phyloP scores from a whole-genome alignment of 2,329 filamentous ascomycete species.

The Nemania diffusa region DNA sequence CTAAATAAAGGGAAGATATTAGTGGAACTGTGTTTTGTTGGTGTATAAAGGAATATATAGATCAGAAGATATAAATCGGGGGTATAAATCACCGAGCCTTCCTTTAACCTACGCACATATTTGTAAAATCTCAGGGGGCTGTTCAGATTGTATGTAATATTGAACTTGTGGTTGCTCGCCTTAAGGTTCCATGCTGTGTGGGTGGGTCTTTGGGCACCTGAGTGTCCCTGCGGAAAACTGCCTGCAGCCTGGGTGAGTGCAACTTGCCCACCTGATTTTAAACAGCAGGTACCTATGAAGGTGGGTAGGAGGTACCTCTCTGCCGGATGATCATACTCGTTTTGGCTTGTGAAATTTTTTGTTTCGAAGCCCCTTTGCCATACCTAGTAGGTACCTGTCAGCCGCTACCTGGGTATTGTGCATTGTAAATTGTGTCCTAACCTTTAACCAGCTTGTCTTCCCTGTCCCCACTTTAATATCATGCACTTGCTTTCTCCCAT shows the following conservation, averaged over 20 bases:
- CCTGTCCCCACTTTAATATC: slow-evolving; percentile 23
- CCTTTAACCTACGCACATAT: background rate
- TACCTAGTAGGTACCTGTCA: slow-evolving; percentile 12
- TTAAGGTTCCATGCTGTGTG: background rate
- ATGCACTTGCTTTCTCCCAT: slow-evolving; percentile 18
- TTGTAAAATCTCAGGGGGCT: background rate
- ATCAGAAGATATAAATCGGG: too few species aligned
- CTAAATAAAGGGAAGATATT: too few species aligned
- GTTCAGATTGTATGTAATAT: background rate
- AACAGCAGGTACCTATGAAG: background rate
- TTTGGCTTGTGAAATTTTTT: slow-evolving; percentile 28
- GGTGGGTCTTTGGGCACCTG: slow-evolving; percentile 26
- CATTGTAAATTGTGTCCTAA: background rate
- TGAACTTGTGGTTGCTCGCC: background rate
- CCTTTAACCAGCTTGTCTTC: slow-evolving; percentile 4
- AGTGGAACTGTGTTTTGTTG: too few species aligned
- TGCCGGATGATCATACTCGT: background rate
- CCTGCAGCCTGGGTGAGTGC: too few species aligned
- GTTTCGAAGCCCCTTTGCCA: background rate
- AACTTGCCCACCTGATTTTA: background rate
- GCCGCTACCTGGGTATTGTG: slow-evolving; percentile 8
- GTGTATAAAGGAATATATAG: too few species aligned
- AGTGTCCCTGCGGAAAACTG: too few species aligned
- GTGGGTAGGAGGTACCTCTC: slow-evolving; percentile 13
- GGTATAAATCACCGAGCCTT: too few species aligned